Base-by-base conservation (phyloP, 441 rosid species). In the Adansonia gregorii region DNA sequence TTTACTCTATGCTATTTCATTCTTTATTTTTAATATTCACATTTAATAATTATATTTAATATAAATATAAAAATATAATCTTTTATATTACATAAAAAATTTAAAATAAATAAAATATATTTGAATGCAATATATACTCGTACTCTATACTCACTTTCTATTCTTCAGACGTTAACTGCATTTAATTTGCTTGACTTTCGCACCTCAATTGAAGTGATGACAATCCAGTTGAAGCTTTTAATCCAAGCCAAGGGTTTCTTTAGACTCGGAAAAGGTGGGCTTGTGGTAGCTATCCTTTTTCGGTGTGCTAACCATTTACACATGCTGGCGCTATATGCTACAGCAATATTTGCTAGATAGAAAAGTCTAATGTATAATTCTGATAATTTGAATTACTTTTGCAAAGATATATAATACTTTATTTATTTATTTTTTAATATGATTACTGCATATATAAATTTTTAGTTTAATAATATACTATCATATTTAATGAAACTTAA, bases 41-140 rank as follows among this genome's bases (percentile, higher is more conserved):
- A 39, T 39, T 39, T 5, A 5, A 39, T 39, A 39, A 4, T 5
- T 39, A 5, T 39, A 39, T 39, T 39, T 39, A 5, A 39, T 39
- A 39, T 39, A 5, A 5, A 5, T 39, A 39, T 39, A 39, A 39
- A 39, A 0, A 39, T 39, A 39, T 39, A 39, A 39, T 39, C 6
- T 5, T 39, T 5, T 3, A 39, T 4, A 39, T 39, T 4, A 4
- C 1, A 4, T 4, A 39, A 39, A 39, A 39, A 39, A 39, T 0
- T 83, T 81, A 74, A 63, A 46, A 67, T 48, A 69, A 76, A 76
- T 75, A 70, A 10, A 3, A 48, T 39, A 39, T 39, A 39, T 5
- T 39, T 0, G 6, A 4, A 39, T 39, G 6, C 0, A 39, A 39
- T 4, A 39, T 39, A 39, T 39, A 39, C 43, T 3, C 6, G 43